Base-by-base conservation (phyloP, 2,329 filamentous ascomycete species). In the Cercospora zeae-maydis region DNA sequence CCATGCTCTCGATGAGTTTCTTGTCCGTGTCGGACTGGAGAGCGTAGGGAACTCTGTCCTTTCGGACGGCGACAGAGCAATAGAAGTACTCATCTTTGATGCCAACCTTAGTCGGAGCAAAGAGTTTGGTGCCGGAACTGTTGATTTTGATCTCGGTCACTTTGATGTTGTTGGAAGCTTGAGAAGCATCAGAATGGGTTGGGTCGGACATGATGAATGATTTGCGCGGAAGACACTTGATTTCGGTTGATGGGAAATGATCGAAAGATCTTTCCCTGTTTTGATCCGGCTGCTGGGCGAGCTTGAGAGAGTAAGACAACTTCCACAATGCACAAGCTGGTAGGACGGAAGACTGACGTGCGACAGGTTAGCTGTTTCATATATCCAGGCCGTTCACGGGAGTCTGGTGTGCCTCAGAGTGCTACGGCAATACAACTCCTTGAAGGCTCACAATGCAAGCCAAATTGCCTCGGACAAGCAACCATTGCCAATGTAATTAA, bases 1-100 rank as follows among this genome's bases (percentile, higher is more conserved):
- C 19, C 27, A 49, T 49, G 8, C 27, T 34, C 56, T 58, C 39
- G 37, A 58, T 58, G 27, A 51, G 6, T 33, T 58, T 58, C 13
- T 47, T 42, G 10, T 58, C 56, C 13, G 56, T 33, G 7, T 30
- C 16, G 6, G 16, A 34, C 7, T 58, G 24, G 27, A 58, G 39
- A 27, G 21, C 39, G 6, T 24, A 3, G 24, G 49, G 49, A 3
- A 52, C 14, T 11, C 33, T 36, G 30, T n/a, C 21, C 19, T 33
- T 58, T 36, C n/a, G 21, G 19, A 24, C 49, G 6, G 16, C 42
- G 19, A 33, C 39, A 27, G 45, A 33, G 39, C 56, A 58, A 36
- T 58, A 34, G 14, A 47, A 16, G 21, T 58, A 49, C 39, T 47
- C 19, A 11, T 58, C 39, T n/a, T 58, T 39, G 27, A 58, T 31